These are phyloP conservation scores for Claviceps cyperi DNA, from an alignment of 2,329 filamentous ascomycete genomes.

Conservation along the genomic window DNA sequence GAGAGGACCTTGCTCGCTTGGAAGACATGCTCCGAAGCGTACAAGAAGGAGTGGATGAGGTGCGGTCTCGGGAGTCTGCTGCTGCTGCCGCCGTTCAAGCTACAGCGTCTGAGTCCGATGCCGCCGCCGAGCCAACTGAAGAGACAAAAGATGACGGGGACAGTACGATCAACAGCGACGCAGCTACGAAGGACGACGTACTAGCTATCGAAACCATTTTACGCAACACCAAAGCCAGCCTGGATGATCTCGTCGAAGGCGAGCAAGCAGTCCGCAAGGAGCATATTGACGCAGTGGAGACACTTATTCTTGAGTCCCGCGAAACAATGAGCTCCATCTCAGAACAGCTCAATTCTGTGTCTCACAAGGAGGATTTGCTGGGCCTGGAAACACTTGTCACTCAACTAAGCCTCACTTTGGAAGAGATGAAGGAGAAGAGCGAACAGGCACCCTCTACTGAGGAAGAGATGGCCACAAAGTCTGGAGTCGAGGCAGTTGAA, in stretches of 20 bases:
- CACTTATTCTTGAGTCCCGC: slow-evolving; percentile 55
- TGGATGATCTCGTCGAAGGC: slow-evolving; percentile 66
- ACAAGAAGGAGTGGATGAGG: slow-evolving; percentile 30
- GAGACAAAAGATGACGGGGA: slow-evolving; percentile 9
- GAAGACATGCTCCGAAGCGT: slow-evolving; percentile 39
- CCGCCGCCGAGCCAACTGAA: slow-evolving; percentile 9
- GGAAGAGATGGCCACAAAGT: slow-evolving; percentile 58
- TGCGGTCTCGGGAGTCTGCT: slow-evolving; percentile 19
- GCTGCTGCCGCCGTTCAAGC: not conserved
- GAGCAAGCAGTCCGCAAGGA: slow-evolving; percentile 56
- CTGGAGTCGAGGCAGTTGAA: slow-evolving; percentile 68
- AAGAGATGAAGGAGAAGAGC: slow-evolving; percentile 53
- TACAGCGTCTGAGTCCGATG: not conserved
- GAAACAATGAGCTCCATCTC: slow-evolving; percentile 54
- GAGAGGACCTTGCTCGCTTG: slow-evolving; percentile 40
- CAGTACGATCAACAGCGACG: slow-evolving; percentile 17
- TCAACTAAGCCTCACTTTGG: slow-evolving; percentile 60
- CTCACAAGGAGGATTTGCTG: slow-evolving; percentile 65
- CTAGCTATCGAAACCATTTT: slow-evolving; percentile 83
- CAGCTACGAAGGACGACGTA: slow-evolving; percentile 57
- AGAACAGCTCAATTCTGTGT: slow-evolving; percentile 52
- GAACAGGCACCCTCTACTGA: slow-evolving; percentile 35
- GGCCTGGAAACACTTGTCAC: slow-evolving; percentile 65
- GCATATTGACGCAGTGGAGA: slow-evolving; percentile 51
- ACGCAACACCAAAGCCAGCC: slow-evolving; percentile 72